A percentile compares a stretch with the other conserved stretches of the same genome.
Evolutionary conservation across 2,329 filamentous ascomycete genomes (phyloP).

Genomic region (Coniochaeta sp.): DNA sequence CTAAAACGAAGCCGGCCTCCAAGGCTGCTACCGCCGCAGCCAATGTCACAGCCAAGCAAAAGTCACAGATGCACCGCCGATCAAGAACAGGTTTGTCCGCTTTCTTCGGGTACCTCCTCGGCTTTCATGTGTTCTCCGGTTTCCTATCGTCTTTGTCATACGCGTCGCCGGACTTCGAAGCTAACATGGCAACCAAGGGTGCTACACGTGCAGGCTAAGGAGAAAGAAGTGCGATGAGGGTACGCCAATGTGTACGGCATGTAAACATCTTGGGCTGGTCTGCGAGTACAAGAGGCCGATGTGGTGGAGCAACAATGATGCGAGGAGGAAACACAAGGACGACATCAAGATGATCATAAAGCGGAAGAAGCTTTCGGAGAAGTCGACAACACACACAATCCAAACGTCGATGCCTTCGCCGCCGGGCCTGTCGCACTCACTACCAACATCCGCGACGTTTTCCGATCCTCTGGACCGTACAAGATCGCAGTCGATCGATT

Average conservation of each 20-base stretch:
- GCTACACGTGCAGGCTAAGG: constrained; percentile 61
- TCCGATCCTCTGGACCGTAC: constrained; percentile 68
- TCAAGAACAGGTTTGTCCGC: constrained; percentile 82
- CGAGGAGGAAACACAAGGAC: constrained; percentile 82
- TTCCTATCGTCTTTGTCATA: constrained; percentile 2
- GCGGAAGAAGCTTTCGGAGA: constrained; percentile 89
- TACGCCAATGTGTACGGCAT: constrained; percentile 54
- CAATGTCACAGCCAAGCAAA: constrained; percentile 45
- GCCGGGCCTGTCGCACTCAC: constrained; percentile 72
- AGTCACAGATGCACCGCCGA: constrained; percentile 84
- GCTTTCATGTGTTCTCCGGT: constrained; percentile 10
- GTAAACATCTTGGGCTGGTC: constrained; percentile 68
- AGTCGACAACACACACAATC: constrained; percentile 56
- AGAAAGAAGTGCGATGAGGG: constrained; percentile 66
- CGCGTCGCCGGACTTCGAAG: constrained; percentile 11
- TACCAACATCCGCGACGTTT: constrained; percentile 74
- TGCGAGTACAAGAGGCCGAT: constrained; percentile 96
- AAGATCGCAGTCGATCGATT: constrained; percentile 72
- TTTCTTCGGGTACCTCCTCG: constrained; percentile 5
- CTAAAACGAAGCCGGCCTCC: constrained; percentile 51
- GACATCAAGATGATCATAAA: constrained; percentile 97
- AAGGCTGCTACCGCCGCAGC: constrained; percentile 41
- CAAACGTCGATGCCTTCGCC: constrained; percentile 58
- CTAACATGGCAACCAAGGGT: constrained; percentile 40
- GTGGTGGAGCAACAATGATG: constrained; percentile 96